Evolutionary conservation across 1,139 yeast species (phyloP), one percentile per base, ranked within the genome.

Genomic region (Candida tetrigidarum): DNA sequence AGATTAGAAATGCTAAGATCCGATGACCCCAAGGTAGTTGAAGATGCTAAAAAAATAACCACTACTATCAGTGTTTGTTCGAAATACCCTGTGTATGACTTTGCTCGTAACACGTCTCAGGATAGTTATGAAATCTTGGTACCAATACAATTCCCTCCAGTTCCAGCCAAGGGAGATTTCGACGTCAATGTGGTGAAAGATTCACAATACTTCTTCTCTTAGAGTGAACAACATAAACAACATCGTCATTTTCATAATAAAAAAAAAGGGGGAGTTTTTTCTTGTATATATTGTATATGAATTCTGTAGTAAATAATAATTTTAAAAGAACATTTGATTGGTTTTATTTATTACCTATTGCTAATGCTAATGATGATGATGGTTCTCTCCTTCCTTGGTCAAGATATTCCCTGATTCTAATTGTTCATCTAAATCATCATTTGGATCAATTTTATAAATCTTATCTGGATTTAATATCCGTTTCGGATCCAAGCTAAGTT

Each of bases 121-220:
- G 30, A 63, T 41, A 58, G 66, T 1, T 55, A 61, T 46, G 73
- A 66, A 50, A 60, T 74, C 4, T 63, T 75, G 48, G 83, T 81
- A 8, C 96, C 96, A 15, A 71, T 92, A 52, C 67, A 64, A 42
- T 76, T 92, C 55, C 96, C 96, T 0, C 76, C 74, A 0, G 80
- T 91, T 35, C 98, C 98, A 11, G 69, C 77, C 43, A 86, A 81
- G 64, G 99, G 97, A 38, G 84, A 83, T 26, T 89, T 92, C 59
- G 96, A 92, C 60, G 96, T 93, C 36, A 68, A 72, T 38, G 79
- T 78, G 49, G 85, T 93, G 44, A 78, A 78, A 57, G 78, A 84
- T 39, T 88, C 96, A 48, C 77, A 78, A 40, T 93, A 93, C 66
- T 93, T 93, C 74, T 93, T 93, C 67, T 70, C 80, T 38, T 75